phyloP scores from a whole-genome alignment of 192 early-diverging fungal genomes.

The Coemansia sp. region DNA sequence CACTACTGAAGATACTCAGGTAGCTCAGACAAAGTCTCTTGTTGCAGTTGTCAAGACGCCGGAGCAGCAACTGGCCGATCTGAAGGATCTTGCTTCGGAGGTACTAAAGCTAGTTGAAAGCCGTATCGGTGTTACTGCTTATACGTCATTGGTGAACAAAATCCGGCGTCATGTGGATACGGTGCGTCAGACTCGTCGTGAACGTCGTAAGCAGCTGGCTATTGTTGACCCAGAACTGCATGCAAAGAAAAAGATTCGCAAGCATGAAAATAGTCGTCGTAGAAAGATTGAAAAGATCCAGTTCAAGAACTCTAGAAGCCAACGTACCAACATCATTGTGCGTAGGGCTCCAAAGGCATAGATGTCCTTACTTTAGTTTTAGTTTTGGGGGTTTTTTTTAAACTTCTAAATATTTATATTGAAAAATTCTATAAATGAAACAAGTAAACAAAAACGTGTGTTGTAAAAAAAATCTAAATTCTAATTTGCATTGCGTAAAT shows the following conservation, averaged over 20 bases:
- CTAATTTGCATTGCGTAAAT: not conserved
- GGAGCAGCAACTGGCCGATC: conserved; percentile 59
- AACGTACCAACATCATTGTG: conserved; percentile 25
- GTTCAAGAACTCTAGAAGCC: conserved; percentile 62
- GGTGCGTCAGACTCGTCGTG: conserved; percentile 66
- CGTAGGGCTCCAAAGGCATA: conserved; percentile 5
- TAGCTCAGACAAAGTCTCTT: conserved; percentile 9
- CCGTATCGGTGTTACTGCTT: conserved; percentile 73
- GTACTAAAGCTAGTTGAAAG: conserved; percentile 76
- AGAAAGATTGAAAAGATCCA: conserved; percentile 71
- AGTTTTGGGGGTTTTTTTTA: too few relatives aligned
- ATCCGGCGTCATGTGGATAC: conserved; percentile 66
- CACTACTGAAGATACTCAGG: conserved; percentile 65
- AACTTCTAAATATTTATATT: too few relatives aligned
- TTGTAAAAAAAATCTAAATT: not conserved
- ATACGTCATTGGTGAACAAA: conserved; percentile 66
- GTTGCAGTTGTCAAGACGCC: conserved; percentile 23
- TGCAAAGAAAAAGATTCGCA: conserved; percentile 69
- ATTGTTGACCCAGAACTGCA: conserved; percentile 70
- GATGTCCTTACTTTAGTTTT: not conserved
- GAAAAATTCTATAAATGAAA: not conserved
- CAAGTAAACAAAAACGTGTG: not conserved
- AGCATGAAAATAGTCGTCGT: conserved; percentile 70
- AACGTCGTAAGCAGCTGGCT: conserved; percentile 61
- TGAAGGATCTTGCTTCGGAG: conserved; percentile 78